A percentile compares a stretch with the other conserved stretches of the same genome.
Evolutionary conservation across 306 rosid species (phyloP).

Genomic region (Crotalaria pallida): DNA sequence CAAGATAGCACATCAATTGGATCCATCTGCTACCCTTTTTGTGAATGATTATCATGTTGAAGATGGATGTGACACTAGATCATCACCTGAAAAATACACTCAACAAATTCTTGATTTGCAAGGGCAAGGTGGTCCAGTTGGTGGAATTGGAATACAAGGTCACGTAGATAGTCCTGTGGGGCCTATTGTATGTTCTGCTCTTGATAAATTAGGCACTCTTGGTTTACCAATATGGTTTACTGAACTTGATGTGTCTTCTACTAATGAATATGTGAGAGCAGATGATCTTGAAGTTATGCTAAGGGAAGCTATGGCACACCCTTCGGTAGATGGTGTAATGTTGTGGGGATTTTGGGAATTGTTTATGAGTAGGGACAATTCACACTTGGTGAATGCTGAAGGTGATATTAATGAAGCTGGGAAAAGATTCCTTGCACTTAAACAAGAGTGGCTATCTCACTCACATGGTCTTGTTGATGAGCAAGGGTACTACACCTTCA

Average conservation of each 20-base stretch:
- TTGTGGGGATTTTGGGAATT: slow-evolving; percentile 96
- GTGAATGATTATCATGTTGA: slow-evolving; percentile 84
- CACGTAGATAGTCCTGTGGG: slow-evolving; percentile 88
- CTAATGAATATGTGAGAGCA: slow-evolving; percentile 62
- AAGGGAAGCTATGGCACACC: slow-evolving; percentile 72
- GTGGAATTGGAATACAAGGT: slow-evolving; percentile 89
- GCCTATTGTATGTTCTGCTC: slow-evolving; percentile 66
- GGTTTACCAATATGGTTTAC: slow-evolving; percentile 91
- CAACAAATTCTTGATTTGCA: slow-evolving; percentile 68
- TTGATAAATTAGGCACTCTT: slow-evolving; percentile 63
- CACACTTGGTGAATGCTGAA: slow-evolving; percentile 80
- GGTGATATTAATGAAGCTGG: slow-evolving; percentile 89
- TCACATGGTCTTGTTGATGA: slow-evolving; percentile 55
- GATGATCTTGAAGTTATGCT: slow-evolving; percentile 89
- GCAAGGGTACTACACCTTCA: slow-evolving; percentile 54
- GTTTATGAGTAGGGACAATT: slow-evolving; percentile 68
- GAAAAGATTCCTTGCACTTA: slow-evolving; percentile 52
- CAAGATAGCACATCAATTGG: slow-evolving; percentile 65
- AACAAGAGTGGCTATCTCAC: slow-evolving; percentile 73
- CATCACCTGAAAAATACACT: slow-evolving; percentile 73
- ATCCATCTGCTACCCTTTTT: slow-evolving; percentile 58
- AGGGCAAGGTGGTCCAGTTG: slow-evolving; percentile 74
- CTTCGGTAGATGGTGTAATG: slow-evolving; percentile 72
- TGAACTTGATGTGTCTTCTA: slow-evolving; percentile 77
- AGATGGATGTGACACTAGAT: slow-evolving; percentile 67